phyloP scores from a whole-genome alignment of 805 yeast genomes.

The Spencermartinsiella europaea region DNA sequence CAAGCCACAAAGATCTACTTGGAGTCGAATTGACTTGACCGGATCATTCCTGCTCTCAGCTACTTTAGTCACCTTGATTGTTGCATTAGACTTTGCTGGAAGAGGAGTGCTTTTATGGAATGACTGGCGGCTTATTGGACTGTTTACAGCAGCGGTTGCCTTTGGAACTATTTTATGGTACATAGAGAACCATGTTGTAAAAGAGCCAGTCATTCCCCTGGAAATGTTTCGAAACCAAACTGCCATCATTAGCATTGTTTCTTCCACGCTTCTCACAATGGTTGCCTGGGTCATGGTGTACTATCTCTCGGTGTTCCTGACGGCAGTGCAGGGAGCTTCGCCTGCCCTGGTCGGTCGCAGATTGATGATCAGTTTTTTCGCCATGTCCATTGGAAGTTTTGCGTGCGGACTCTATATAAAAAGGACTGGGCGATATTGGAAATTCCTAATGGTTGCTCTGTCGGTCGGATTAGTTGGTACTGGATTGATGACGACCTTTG shows the following conservation, averaged over 20 bases:
- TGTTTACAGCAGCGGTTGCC: conserved; percentile 34
- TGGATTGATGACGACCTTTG: conserved; percentile 36
- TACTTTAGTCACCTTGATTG: conserved; percentile 53
- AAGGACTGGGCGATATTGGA: conserved; percentile 54
- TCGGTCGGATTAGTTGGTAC: conserved; percentile 41
- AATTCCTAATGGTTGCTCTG: conserved; percentile 38
- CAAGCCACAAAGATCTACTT: conserved; percentile 26
- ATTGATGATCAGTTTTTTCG: conserved; percentile 52
- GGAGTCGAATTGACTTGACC: conserved; percentile 58
- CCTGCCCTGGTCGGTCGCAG: conserved; percentile 57
- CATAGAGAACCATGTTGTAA: conserved; percentile 47
- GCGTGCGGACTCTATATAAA: conserved; percentile 64
- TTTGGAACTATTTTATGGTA: conserved; percentile 41
- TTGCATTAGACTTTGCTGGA: conserved; percentile 65
- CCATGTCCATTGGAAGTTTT: conserved; percentile 62
- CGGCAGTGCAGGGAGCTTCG: conserved; percentile 46
- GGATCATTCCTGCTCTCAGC: conserved; percentile 59
- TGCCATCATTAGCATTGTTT: conserved; percentile 34
- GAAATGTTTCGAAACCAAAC: conserved; percentile 54
- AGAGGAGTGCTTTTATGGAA: conserved; percentile 42
- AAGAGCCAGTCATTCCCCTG: conserved; percentile 66
- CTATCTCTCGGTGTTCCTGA: conserved; percentile 65
- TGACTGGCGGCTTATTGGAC: conserved; percentile 36
- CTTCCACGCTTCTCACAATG: conserved; percentile 66
- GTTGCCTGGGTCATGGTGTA: conserved; percentile 56